These are phyloP conservation scores for Cercospora zeae-maydis DNA, from an alignment of 2,329 filamentous ascomycete species.

Conservation along the genomic window DNA sequence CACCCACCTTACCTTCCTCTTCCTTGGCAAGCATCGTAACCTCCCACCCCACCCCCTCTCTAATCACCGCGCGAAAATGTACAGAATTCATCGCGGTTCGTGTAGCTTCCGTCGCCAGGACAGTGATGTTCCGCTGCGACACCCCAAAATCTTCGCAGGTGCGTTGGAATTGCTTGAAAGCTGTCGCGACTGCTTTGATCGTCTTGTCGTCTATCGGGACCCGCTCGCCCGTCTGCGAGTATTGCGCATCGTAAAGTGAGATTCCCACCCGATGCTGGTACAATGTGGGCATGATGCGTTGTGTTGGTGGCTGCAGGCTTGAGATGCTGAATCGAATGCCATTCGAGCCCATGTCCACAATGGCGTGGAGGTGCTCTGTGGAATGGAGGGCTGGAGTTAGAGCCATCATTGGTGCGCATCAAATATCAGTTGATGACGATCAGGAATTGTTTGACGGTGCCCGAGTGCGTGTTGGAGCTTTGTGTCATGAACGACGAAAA, in stretches of 20 bases:
- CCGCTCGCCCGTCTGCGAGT: constrained; percentile 38
- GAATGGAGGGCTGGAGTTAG: constrained; percentile 11
- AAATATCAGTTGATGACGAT: background rate
- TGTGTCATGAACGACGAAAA: background rate
- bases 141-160: constrained; percentile 70
- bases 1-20: constrained; percentile 78
- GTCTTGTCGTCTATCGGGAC: constrained; percentile 56
- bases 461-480: background rate
- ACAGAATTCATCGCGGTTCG: constrained; percentile 71
- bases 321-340: constrained; percentile 91
- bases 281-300: constrained; percentile 71
- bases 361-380: constrained; percentile 30
- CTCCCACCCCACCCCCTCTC: constrained; percentile 59
- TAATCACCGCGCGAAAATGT: constrained; percentile 65
- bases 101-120: constrained; percentile 87
- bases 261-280: constrained; percentile 76
- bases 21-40: constrained; percentile 72
- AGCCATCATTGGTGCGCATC: background rate
- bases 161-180: constrained; percentile 65
- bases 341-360: constrained; percentile 59
- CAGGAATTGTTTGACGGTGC: background rate
- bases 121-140: constrained; percentile 59
- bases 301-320: constrained; percentile 65
- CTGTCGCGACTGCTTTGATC: constrained; percentile 63
- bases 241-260: constrained; percentile 79